These are phyloP conservation scores for Camellia japonica DNA, from an alignment of 148 eudicot genomes.

Conservation along the genomic window DNA sequence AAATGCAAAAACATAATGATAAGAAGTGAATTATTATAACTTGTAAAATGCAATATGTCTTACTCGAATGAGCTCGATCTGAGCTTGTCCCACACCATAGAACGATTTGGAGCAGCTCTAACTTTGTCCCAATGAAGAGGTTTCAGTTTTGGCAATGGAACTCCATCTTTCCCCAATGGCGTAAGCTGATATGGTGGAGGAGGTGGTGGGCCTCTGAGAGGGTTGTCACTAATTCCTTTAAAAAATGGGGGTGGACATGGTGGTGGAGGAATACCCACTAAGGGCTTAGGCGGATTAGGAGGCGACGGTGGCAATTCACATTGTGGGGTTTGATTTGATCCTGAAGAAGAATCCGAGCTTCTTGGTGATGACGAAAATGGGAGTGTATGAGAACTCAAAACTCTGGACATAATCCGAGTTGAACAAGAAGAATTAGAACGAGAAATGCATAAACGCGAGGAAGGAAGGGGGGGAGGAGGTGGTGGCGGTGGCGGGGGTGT, in stretches of 20 bases:
- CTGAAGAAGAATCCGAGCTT: conserved; percentile 20
- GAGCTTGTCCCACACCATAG: conserved; percentile 96
- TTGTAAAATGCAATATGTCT: conserved; percentile 20
- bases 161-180: conserved; percentile 72
- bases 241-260: conserved; percentile 39
- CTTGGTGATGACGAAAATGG: conserved; percentile 16
- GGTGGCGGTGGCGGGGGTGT: too few species aligned
- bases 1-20: not conserved
- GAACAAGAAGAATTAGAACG: conserved; percentile 28
- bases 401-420: conserved; percentile 5
- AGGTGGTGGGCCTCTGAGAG: conserved; percentile 42
- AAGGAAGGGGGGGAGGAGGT: conserved; percentile 35
- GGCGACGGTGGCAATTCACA: conserved; percentile 14
- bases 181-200: conserved; percentile 50
- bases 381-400: conserved; percentile 19
- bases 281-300: conserved; percentile 22
- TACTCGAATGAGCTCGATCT: conserved; percentile 92
- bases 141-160: conserved; percentile 82
- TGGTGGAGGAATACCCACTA: conserved; percentile 54
- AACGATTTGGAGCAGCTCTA: conserved; percentile 78
- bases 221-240: conserved; percentile 19
- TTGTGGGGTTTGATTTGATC: conserved; percentile 28
- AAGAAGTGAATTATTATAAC: not conserved
- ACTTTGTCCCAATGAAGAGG: conserved; percentile 99
- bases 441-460: conserved; percentile 26